Conservation (phyloP, 2,329 filamentous ascomycete species). For the Cladosporium sp. region DNA sequence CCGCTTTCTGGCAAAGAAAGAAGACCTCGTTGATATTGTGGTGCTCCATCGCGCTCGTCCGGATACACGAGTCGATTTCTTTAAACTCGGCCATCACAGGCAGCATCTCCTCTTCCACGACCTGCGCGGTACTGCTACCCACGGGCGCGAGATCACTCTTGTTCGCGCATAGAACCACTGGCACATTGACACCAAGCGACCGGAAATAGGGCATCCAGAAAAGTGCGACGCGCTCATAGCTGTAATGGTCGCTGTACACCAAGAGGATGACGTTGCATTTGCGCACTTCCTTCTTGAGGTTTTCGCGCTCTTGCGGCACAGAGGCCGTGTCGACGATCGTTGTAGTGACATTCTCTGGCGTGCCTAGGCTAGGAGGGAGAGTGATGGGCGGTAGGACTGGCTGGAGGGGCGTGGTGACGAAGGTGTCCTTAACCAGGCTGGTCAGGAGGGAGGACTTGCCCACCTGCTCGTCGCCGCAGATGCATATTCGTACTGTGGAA, state of each 20-base stretch:
- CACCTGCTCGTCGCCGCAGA: constrained; percentile 94
- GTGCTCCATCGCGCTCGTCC: constrained; percentile 85
- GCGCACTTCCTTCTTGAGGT: constrained; percentile 85
- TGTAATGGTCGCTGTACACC: constrained; percentile 97
- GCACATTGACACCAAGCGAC: constrained; percentile 95
- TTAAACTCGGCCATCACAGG: constrained; percentile 98
- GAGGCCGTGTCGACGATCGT: constrained; percentile 97
- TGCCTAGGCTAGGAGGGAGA: constrained; percentile 85
- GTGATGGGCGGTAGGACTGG: constrained; percentile 90
- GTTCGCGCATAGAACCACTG: constrained; percentile 93
- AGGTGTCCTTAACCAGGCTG: constrained; percentile 93
- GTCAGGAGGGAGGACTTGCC: constrained; percentile 69
- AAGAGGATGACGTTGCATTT: constrained; percentile 96
- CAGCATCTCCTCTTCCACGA: constrained; percentile 94
- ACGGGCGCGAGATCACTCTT: constrained; percentile 73
- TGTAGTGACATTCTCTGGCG: constrained; percentile 92
- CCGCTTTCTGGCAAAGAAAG: constrained; percentile 95
- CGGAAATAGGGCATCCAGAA: constrained; percentile 99
- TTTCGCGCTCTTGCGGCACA: constrained; percentile 84
- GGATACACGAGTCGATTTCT: constrained; percentile 96
- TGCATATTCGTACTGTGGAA: constrained; percentile 72
- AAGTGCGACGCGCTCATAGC: constrained; percentile 91
- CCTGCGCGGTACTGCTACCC: constrained; percentile 70
- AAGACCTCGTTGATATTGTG: constrained; percentile 92
- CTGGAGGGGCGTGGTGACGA: constrained; percentile 92